Conservation (phyloP, 176 grass and related monocot genomes). For the Oryza brachyantha region DNA sequence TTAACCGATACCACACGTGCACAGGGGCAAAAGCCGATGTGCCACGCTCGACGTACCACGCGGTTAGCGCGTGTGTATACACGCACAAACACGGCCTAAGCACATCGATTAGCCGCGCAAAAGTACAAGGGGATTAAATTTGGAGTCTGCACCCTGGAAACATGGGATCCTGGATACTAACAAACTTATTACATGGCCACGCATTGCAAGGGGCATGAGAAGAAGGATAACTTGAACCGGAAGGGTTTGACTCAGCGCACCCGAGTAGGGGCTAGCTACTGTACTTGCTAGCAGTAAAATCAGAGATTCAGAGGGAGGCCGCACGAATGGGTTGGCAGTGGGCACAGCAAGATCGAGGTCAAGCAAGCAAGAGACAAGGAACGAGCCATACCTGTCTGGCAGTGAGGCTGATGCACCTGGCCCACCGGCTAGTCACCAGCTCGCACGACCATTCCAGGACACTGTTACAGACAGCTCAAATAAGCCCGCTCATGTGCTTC, state of each 20-base stretch:
- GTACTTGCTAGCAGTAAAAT: neutral
- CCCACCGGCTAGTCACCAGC: neutral
- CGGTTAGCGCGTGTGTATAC: conserved; percentile 20
- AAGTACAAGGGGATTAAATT: conserved; percentile 49
- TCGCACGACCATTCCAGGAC: neutral
- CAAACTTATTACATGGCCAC: conserved; percentile 43
- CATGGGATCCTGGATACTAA: conserved; percentile 63
- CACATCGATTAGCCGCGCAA: conserved; percentile 40
- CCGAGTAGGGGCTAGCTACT: conserved; percentile 7
- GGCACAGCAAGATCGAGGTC: conserved; percentile 37
- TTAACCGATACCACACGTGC: conserved; percentile 54
- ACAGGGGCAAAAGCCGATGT: conserved; percentile 25
- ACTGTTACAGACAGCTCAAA: neutral
- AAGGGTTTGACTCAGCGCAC: conserved; percentile 82
- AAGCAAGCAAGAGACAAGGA: conserved; percentile 60
- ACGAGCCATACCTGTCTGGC: conserved; percentile 38
- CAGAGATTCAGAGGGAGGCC: conserved; percentile 32
- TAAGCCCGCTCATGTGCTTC: no score
- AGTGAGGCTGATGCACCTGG: neutral
- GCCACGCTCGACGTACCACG: conserved; percentile 23
- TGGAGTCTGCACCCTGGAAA: conserved; percentile 63
- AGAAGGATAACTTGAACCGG: conserved; percentile 63
- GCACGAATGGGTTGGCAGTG: conserved; percentile 49
- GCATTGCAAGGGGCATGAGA: conserved; percentile 42
- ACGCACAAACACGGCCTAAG: conserved; percentile 44